Evolutionary conservation across 805 yeast species (phyloP), one percentile per base, ranked within the genome.

Genomic region (Ogataea thermomethanolica): DNA sequence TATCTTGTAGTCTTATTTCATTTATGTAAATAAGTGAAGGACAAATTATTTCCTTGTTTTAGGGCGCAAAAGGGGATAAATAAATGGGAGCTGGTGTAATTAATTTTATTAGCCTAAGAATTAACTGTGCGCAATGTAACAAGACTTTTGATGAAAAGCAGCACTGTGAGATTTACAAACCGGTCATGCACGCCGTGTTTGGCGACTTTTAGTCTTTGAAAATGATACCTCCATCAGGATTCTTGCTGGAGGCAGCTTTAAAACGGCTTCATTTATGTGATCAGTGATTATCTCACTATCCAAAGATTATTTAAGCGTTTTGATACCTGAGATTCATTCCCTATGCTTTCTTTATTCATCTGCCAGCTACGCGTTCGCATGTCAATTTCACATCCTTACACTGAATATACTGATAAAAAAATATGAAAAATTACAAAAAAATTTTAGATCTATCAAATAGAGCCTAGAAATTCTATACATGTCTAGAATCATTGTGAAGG

Each of bases 401-500:
- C 38, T 8, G 34, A n/a, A 14, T 17, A 28, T 15, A 21, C 10
- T 12, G 22, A 33, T 24, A 32, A 12, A 12, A 12, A n/a, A 8
- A 8, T 25, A 4, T 12, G 27, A 37, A 31, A 26, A 32, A 37
- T 30, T 37, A 8, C 22, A 17, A 25, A 37, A 37, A 37, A 37
- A 17, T 37, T 31, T 30, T 35, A 28, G 40, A 37, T 37, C 35
- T 12, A 15, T 8, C 13, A 15, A 25, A 24, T 25, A 33, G 11
- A 24, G 7, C 9, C 14, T 15, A 32, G 17, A 32, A 12, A 24
- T 20, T 8, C 20, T 13, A 20, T 13, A 27, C 14, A 76, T 76
- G 81, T 90, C 98, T 14, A 84, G 98, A 65, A 74, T 91, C 38
- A 91, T 91, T 53, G 95, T 91, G 6, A 91, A 87, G 61, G 93